A percentile compares a stretch with the other conserved stretches of the same genome.
Evolutionary conservation across 805 yeast genomes (phyloP).

Genomic region (Millerago galiae): DNA sequence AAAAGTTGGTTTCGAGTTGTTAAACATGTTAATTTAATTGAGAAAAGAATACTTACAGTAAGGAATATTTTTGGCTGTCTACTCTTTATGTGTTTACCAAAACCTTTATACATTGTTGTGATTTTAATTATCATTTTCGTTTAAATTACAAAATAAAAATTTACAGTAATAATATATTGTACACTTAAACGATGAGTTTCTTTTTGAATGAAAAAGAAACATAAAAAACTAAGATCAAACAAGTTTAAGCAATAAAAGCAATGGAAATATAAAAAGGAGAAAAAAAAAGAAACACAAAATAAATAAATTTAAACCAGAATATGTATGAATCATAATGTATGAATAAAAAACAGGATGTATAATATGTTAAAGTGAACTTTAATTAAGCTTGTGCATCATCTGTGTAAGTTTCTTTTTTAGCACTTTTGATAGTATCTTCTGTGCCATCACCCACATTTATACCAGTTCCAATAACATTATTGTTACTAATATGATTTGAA

Average conservation of each 20-base stretch:
- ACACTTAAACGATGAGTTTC: not conserved
- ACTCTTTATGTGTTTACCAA: not conserved
- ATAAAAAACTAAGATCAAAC: not conserved
- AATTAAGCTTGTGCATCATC: slow-evolving; percentile 4
- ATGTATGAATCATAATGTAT: too few species aligned
- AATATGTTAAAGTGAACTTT: too few species aligned
- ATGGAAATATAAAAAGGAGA: too few species aligned
- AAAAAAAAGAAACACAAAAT: not conserved
- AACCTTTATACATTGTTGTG: too few species aligned
- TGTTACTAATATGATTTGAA: not conserved
- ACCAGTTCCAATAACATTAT: slow-evolving; percentile 1
- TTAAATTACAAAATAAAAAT: not conserved
- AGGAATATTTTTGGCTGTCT: not conserved
- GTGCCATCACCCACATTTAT: slow-evolving; percentile 14
- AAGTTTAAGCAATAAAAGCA: not conserved
- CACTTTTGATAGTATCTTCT: slow-evolving; percentile 18
- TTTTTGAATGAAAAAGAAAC: not conserved
- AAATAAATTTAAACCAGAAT: not conserved
- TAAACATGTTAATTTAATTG: slow-evolving; percentile 5
- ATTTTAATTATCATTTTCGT: too few species aligned
- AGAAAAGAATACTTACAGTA: not conserved
- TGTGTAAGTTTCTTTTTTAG: slow-evolving; percentile 22
- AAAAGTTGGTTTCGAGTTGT: slow-evolving; percentile 41
- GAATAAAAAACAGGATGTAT: too few species aligned
- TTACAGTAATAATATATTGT: not conserved